Evolutionary conservation across 176 grass and related monocot species (phyloP), one percentile per base, ranked within the genome.

Genomic region (Carex parvula): DNA sequence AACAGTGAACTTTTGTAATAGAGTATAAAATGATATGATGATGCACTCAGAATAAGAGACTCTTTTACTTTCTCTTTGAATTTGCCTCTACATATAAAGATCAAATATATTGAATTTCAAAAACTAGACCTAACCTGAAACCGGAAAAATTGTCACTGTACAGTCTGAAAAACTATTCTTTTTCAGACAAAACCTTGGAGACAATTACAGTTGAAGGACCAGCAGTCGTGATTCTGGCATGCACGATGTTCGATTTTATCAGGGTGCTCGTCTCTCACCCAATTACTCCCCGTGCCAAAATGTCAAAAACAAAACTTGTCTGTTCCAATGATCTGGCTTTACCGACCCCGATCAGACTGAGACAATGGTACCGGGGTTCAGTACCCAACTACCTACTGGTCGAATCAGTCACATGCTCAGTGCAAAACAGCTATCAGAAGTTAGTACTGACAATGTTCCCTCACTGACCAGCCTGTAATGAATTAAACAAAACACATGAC

Each of bases 391-490:
- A 90, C 54, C 80, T 30, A 13, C 85, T 83, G 35, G 88, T 92
- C 32, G 65, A 35, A 83, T 93, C 46, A 48, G 90, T 92, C 46
- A 89, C 87, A 79, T 89, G 84, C 90, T 94, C 88, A 0, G 84
- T 70, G 84, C 88, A 92, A 11, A 94, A 85, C 63, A 90, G 88
- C 88, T 89, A 90, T 86, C 84, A 95, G 81, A 94, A 94, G 84
- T 90, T 92, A 52, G 86, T 86, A 0, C 93, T 84, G 81, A 94
- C 88, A 88, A 88, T 86, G 86, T 92, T 94, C 4, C 88, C 90
- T 68, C 92, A 92, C 48, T 94, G 90, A 8, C 90, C 92, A 53
- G 85, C 87, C 80, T 94, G 88, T 58, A 90, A 10, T 48, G 46
- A 48, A 48, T 48, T 48, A 48, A 48, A 10, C 8, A 48, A 48